Conservation (phyloP, 2,329 filamentous ascomycete species). For the Microcyclospora pomicola region DNA sequence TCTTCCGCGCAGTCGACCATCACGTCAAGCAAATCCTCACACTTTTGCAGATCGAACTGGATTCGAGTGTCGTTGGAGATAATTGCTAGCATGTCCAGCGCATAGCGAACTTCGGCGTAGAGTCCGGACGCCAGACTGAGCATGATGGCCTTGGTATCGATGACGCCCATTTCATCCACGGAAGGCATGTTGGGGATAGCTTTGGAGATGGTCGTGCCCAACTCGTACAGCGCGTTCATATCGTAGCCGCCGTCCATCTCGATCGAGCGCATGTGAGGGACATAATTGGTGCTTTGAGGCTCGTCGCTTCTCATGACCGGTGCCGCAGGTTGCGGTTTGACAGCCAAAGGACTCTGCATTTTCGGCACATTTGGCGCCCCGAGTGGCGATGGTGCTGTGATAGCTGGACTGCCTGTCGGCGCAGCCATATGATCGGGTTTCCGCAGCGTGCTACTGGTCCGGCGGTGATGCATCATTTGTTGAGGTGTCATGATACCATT, state of each 20-base stretch:
- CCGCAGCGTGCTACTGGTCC: slow-evolving; percentile 18
- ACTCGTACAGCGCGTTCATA: slow-evolving; percentile 46
- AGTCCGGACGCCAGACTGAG: slow-evolving; percentile 84
- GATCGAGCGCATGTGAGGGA: slow-evolving; percentile 12
- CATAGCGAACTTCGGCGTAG: slow-evolving; percentile 75
- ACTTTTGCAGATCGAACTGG: slow-evolving; percentile 55
- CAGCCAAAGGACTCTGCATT: slow-evolving; percentile 15
- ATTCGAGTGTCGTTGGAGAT: slow-evolving; percentile 53
- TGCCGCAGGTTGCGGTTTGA: slow-evolving; percentile 15
- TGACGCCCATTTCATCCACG: slow-evolving; percentile 65
- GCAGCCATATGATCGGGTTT: slow-evolving; percentile 19
- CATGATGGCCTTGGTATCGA: slow-evolving; percentile 81
- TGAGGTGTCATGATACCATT: slow-evolving; percentile 36
- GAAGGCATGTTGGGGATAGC: slow-evolving; percentile 62
- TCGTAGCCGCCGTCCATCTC: slow-evolving; percentile 53
- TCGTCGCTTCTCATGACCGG: slow-evolving; percentile 21
- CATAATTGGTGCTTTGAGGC: slow-evolving; percentile 20
- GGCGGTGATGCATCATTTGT: slow-evolving; percentile 20
- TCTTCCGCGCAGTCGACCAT: slow-evolving; percentile 84
- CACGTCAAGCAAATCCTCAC: slow-evolving; percentile 78
- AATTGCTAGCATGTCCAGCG: slow-evolving; percentile 67
- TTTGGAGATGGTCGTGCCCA: slow-evolving; percentile 53
- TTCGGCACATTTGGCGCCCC: slow-evolving; percentile 14
- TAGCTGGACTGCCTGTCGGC: slow-evolving; percentile 8
- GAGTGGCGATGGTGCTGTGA: slow-evolving; percentile 18